Conservation (phyloP, 2,329 filamentous ascomycete species). For the Teratosphaeria gauchensis region DNA sequence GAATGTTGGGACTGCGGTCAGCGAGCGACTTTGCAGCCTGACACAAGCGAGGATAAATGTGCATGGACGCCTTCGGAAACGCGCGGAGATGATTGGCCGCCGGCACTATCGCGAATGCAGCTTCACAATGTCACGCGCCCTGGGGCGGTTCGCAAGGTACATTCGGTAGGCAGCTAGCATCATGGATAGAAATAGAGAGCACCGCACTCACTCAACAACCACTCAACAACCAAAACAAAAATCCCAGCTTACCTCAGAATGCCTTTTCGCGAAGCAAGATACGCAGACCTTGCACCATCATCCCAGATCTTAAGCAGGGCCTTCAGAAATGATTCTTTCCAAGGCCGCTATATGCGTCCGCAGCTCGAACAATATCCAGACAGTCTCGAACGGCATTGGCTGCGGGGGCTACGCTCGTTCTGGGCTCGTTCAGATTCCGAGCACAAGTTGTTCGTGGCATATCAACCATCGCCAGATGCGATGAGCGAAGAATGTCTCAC, state of each 20-base stretch:
- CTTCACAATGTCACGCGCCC: background rate
- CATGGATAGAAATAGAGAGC: background rate
- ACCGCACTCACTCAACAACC: background rate
- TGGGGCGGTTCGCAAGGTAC: background rate
- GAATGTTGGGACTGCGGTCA: too few species aligned
- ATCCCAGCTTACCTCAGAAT: background rate
- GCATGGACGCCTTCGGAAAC: background rate
- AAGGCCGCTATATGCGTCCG: conserved; percentile 12
- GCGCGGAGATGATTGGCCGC: background rate
- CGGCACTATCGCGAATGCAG: background rate
- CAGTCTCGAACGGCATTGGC: conserved; percentile 11
- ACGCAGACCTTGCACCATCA: conserved; percentile 9
- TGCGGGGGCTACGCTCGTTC: background rate
- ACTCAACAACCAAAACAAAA: background rate
- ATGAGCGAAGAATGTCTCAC: conserved; percentile 10
- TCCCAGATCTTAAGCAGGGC: conserved; percentile 9
- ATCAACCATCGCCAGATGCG: background rate
- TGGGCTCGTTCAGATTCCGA: background rate
- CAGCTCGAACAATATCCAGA: conserved; percentile 8
- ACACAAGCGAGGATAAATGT: background rate
- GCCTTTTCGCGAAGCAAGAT: conserved; percentile 12
- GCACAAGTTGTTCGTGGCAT: conserved; percentile 10
- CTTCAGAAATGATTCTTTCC: conserved; percentile 12
- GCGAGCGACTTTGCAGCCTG: background rate
- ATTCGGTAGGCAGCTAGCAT: background rate